Percentiles rank a stretch among this genome's conserved stretches.
Evolutionary conservation across 768 basidiomycete species (phyloP).

Genomic region (Gymnopilus junonius): DNA sequence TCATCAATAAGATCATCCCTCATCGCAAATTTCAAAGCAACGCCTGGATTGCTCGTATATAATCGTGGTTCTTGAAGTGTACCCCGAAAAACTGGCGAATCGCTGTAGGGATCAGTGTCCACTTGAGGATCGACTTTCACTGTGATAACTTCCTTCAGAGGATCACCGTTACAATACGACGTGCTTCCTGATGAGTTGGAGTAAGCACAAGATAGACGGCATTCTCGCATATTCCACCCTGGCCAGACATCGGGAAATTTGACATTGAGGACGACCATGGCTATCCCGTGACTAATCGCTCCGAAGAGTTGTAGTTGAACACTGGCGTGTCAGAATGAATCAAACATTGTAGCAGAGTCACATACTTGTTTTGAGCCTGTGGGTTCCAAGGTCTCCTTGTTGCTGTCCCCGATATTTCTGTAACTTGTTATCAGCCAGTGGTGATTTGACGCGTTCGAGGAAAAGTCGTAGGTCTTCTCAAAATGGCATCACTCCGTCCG

Average conservation of each 20-base stretch:
- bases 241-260: slow-evolving; percentile 40
- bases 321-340: background rate
- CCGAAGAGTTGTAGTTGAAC: background rate
- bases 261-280: slow-evolving; percentile 32
- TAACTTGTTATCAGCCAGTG: background rate
- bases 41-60: slow-evolving; percentile 1
- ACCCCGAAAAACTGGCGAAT: slow-evolving; percentile 42
- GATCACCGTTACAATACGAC: background rate
- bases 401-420: background rate
- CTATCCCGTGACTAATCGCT: background rate
- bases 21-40: slow-evolving; percentile 43
- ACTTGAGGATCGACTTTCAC: slow-evolving; percentile 36
- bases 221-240: slow-evolving; percentile 39
- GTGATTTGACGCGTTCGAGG: background rate
- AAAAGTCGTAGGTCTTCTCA: background rate
- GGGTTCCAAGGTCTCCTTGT: background rate
- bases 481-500: background rate
- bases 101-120: slow-evolving; percentile 38
- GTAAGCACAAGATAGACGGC: slow-evolving; percentile 26
- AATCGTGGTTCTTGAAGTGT: slow-evolving; percentile 12
- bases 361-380: background rate
- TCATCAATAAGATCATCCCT: slow-evolving; percentile 40
- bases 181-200: slow-evolving; percentile 7
- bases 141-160: slow-evolving; percentile 18
- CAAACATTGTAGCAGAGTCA: background rate